These are phyloP conservation scores for Fusarium sp. DNA, from an alignment of 2,329 filamentous ascomycete genomes.

Conservation along the genomic window DNA sequence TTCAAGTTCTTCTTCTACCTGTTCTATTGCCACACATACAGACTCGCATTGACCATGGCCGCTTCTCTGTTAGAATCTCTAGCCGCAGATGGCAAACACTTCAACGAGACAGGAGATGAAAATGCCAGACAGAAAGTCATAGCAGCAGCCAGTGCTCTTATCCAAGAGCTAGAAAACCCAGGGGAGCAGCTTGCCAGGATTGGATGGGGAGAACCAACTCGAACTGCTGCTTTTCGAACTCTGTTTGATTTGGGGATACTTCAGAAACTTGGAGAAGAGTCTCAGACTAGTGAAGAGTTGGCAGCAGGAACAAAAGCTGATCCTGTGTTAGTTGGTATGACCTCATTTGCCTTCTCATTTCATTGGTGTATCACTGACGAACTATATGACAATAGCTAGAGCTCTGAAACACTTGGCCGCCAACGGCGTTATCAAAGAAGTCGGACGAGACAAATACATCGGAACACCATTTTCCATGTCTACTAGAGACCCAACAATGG, in stretches of 20 bases:
- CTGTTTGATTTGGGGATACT: conserved; percentile 30
- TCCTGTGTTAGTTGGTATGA: conserved; percentile 10
- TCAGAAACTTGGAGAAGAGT: conserved; percentile 21
- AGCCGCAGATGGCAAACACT: conserved; percentile 12
- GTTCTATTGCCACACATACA: not conserved
- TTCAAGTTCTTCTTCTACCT: rapidly evolving
- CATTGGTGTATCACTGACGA: not conserved
- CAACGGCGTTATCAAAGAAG: conserved; percentile 19
- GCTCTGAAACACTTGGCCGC: conserved; percentile 18
- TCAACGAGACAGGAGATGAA: conserved; percentile 8
- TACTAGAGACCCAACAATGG: conserved; percentile 26
- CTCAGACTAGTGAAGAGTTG: conserved; percentile 9
- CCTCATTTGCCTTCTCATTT: not conserved
- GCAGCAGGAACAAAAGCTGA: conserved; percentile 18
- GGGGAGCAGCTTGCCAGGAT: conserved; percentile 27
- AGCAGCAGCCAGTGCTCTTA: conserved; percentile 12
- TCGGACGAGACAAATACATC: conserved; percentile 2
- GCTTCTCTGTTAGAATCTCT: conserved; percentile 10
- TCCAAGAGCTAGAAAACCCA: conserved; percentile 23
- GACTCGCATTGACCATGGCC: not conserved
- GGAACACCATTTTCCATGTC: conserved; percentile 12
- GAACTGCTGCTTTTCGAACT: conserved; percentile 28
- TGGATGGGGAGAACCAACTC: conserved; percentile 27
- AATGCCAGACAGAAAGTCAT: conserved; percentile 12
- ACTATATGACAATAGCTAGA: not conserved